Percentiles rank a stretch among this genome's conserved stretches.
Evolutionary conservation across 768 basidiomycete genomes (phyloP).

Genomic region (Coprinellus micaceus): DNA sequence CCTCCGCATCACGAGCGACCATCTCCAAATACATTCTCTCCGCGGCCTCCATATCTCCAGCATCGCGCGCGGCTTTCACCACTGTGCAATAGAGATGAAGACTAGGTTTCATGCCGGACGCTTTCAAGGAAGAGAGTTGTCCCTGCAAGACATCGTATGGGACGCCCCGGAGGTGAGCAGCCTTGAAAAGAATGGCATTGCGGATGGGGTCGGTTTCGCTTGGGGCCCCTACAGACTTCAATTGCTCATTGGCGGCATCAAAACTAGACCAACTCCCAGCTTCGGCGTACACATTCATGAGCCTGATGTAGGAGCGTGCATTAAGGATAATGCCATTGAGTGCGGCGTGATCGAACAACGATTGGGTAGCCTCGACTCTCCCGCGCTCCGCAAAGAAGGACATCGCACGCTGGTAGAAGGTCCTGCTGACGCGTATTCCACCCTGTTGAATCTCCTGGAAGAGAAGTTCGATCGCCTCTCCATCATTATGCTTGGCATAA

Average conservation of each 20-base stretch:
- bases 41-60: slow-evolving; percentile 61
- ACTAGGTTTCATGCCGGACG: slow-evolving; percentile 63
- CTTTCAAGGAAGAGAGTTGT: slow-evolving; percentile 19
- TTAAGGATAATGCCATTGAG: slow-evolving; percentile 50
- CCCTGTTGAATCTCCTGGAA: background rate
- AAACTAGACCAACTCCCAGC: slow-evolving; percentile 77
- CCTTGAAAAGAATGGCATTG: slow-evolving; percentile 79
- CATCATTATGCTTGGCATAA: background rate
- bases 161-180: slow-evolving; percentile 75
- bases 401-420: slow-evolving; percentile 11
- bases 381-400: slow-evolving; percentile 35
- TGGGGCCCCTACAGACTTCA: slow-evolving; percentile 35
- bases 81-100: slow-evolving; percentile 65
- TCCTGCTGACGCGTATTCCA: background rate
- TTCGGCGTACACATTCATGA: slow-evolving; percentile 78
- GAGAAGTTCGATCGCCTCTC: background rate
- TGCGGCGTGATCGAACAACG: slow-evolving; percentile 51
- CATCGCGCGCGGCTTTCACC: slow-evolving; percentile 79
- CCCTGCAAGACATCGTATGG: slow-evolving; percentile 53
- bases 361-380: slow-evolving; percentile 45
- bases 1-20: slow-evolving; percentile 41
- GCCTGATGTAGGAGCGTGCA: slow-evolving; percentile 51
- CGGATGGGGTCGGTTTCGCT: slow-evolving; percentile 51
- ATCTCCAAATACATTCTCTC: slow-evolving; percentile 65
- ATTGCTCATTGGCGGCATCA: slow-evolving; percentile 63